Base-by-base conservation (phyloP, 2,329 filamentous ascomycete species). In the Fusarium aywerte region DNA sequence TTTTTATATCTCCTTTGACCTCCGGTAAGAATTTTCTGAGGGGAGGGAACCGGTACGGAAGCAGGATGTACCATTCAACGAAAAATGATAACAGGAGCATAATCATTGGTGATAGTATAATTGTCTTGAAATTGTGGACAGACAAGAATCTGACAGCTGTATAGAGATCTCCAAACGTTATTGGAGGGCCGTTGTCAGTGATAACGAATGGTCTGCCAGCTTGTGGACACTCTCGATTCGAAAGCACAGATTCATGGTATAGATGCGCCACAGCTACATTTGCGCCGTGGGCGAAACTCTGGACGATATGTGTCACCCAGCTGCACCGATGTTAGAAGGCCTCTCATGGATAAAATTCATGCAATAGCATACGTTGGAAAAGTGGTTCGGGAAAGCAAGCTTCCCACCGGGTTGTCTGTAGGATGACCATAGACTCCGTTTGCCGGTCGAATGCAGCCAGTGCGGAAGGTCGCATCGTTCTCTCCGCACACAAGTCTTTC, bases 261-360 rank as follows among this genome's bases (percentile, higher is more conserved):
- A 63, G 12, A 32, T 57, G 50, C 5, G 60, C 50, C 4, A 62
- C 18, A 10, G 58, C 50, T n/a, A 63, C 49, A 7, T 63, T 63
- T 10, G 60, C 58, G 3, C 38, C 58, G 10, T 57, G 58, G 2
- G 20, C 43, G 10, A 63, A 62, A 1, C 29, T 50, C 7, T 62
- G 49, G 4, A 62, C 38, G 5, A 57, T 31, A 13, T 62, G 50
- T 4, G 50, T 6, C 3, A 63, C 3, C 60, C 60, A 63, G 2
- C 50, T 63, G 11, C 2, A 15, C 18, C 3, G 2, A 7, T 29
- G 20, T 63, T 12, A 63, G 38, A n/a, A 18, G 5, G 10, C 3
- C 4, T 15, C 1, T 1, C 1, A n/a, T 1, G 10, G 7, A 9
- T 4, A 2, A 9, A 2, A 1, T 4, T 3, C 7, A 1, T 4